Percentiles rank a stretch among this genome's conserved stretches.
phyloP scores from a whole-genome alignment of 805 yeast genomes.

The Saccharomycopsis sp. region DNA sequence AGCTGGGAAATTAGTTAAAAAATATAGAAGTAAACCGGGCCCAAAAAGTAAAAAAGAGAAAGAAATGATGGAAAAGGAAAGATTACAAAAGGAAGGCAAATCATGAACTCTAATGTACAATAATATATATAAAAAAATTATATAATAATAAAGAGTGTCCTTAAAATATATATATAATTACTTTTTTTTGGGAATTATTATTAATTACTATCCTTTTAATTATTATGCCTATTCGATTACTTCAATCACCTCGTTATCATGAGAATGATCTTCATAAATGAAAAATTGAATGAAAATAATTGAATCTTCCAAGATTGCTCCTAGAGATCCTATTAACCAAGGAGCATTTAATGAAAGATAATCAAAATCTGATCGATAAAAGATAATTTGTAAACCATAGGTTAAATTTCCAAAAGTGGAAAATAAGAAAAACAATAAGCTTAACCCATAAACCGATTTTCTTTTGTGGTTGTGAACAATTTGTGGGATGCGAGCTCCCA shows the following conservation, averaged over 20 bases:
- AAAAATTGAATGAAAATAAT: constrained; percentile 63
- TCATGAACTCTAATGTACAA: no score
- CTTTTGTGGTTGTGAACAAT: constrained; percentile 71
- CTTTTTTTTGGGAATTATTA: background rate
- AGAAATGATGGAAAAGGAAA: constrained; percentile 16
- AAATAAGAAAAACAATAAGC: constrained; percentile 70
- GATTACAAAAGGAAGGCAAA: background rate
- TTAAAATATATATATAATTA: no score
- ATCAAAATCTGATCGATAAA: constrained; percentile 53
- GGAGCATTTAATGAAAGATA: constrained; percentile 59
- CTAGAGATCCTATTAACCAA: constrained; percentile 75
- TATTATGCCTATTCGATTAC: background rate
- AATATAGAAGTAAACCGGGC: constrained; percentile 19
- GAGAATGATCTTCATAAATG: constrained; percentile 33
- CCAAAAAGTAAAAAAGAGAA: constrained; percentile 21
- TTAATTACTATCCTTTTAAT: background rate
- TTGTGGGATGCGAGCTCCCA: constrained; percentile 80
- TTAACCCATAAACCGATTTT: constrained; percentile 78
- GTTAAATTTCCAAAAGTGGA: constrained; percentile 71
- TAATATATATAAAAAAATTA: no score
- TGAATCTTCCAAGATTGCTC: constrained; percentile 66
- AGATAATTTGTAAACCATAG: constrained; percentile 64
- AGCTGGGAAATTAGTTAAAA: constrained; percentile 17
- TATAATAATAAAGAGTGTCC: no score
- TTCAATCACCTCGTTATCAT: background rate